Evolutionary conservation across 148 eudicot genomes (phyloP).

Genomic region (Chenopodium berlandieri): DNA sequence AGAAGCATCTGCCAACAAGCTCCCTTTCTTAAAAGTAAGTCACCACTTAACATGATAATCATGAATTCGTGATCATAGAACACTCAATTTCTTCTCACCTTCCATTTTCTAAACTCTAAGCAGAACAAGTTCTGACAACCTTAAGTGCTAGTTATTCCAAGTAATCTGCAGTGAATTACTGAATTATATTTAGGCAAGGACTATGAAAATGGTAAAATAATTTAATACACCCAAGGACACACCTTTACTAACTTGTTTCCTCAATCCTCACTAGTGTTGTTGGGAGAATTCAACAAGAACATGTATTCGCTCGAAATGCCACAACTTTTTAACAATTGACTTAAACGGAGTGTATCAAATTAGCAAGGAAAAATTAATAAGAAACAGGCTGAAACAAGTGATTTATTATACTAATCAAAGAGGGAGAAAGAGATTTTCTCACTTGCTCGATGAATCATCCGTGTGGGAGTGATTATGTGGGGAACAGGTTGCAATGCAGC

Average conservation of each 20-base stretch:
- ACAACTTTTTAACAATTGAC: neutral
- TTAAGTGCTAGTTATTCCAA: neutral
- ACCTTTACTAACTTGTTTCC: neutral
- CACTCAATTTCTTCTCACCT: neutral
- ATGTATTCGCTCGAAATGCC: neutral
- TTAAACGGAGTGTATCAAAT: neutral
- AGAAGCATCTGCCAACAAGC: neutral
- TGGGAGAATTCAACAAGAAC: neutral
- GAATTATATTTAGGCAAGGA: neutral
- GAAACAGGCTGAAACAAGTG: neutral
- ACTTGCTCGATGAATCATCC: slow-evolving; percentile 93
- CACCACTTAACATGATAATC: neutral
- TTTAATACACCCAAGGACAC: neutral
- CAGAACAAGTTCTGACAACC: neutral
- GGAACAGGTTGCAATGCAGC: slow-evolving; percentile 81
- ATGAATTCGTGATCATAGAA: neutral
- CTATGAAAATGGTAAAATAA: too few species aligned
- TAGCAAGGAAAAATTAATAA: slow-evolving; percentile 8
- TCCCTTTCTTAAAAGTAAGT: neutral
- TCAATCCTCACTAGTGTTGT: neutral
- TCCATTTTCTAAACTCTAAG: neutral
- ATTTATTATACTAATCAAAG: neutral
- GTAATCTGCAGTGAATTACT: neutral
- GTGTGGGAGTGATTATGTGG: slow-evolving; percentile 86
- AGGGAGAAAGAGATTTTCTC: slow-evolving; percentile 34